Conservation (phyloP, 1,284 basidiomycete genomes). For the Inonotus obliquus region DNA sequence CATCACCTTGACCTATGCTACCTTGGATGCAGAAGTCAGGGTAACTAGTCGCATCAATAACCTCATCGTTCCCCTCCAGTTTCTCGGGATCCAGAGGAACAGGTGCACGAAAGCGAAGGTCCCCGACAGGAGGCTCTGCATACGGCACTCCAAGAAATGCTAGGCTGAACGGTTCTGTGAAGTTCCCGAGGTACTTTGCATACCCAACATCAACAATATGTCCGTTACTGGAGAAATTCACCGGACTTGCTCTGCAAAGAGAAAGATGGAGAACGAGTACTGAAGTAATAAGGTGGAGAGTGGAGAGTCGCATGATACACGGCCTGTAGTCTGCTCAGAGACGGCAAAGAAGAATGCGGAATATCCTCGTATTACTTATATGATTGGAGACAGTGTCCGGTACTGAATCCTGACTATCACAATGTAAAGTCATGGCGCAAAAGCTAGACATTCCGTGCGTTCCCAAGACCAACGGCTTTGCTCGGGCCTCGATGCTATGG, state of each 20-base stretch:
- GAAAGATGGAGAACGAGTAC: background rate
- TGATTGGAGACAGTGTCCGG: no score
- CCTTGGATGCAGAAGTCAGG: constrained; percentile 58
- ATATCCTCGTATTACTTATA: no score
- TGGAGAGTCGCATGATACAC: background rate
- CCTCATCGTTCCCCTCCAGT: constrained; percentile 33
- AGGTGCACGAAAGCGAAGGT: constrained; percentile 36
- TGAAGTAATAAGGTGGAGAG: background rate
- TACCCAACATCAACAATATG: constrained; percentile 23
- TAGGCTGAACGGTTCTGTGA: constrained; percentile 46
- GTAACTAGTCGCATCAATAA: constrained; percentile 45
- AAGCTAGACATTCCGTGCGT: no score
- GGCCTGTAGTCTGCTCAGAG: background rate
- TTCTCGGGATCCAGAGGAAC: constrained; percentile 31
- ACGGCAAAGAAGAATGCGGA: no score
- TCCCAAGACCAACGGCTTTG: no score
- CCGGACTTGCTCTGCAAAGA: background rate
- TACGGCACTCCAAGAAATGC: constrained; percentile 49
- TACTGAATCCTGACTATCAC: no score
- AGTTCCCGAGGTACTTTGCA: constrained; percentile 43
- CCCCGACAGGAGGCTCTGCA: constrained; percentile 37
- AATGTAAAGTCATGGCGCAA: no score
- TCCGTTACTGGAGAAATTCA: background rate
- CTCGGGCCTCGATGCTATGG: no score
- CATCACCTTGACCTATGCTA: constrained; percentile 43